phyloP scores from a whole-genome alignment of 139 green algal species.

The Chlorella sp. region DNA sequence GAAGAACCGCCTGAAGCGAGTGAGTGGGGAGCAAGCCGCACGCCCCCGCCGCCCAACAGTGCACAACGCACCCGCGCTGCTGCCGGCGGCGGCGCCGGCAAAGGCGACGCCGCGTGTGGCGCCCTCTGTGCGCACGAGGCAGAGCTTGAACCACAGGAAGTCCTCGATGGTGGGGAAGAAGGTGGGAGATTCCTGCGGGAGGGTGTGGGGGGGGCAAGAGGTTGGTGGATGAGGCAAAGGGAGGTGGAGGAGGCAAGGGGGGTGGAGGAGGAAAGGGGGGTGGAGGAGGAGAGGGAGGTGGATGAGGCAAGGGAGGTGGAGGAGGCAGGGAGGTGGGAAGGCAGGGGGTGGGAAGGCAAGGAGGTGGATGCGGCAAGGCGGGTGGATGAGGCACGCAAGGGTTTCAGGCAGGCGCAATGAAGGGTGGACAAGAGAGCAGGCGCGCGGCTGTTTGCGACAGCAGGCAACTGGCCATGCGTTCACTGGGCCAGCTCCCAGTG shows the following conservation, averaged over 20 bases:
- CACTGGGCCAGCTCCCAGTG: neutral
- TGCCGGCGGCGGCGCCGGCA: neutral
- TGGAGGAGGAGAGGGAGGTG: neutral
- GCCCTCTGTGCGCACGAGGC: conserved; percentile 54
- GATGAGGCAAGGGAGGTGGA: neutral
- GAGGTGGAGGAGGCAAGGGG: neutral
- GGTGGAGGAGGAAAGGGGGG: neutral
- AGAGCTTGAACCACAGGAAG: conserved; percentile 90
- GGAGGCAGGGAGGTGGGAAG: too few relatives aligned
- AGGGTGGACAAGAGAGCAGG: too few relatives aligned
- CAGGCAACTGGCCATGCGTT: too few relatives aligned
- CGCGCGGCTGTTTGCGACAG: too few relatives aligned
- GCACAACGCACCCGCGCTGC: neutral
- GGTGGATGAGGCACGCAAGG: too few relatives aligned
- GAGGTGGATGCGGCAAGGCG: too few relatives aligned
- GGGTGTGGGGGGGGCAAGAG: neutral
- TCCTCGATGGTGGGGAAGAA: conserved; percentile 93
- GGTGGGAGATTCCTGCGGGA: conserved; percentile 30
- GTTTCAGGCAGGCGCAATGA: too few relatives aligned
- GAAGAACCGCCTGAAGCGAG: too few relatives aligned
- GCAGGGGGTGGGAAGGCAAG: too few relatives aligned
- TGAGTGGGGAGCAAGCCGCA: too few relatives aligned
- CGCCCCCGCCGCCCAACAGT: neutral
- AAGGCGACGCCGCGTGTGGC: neutral
- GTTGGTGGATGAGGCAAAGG: neutral